A percentile compares a stretch with the other conserved stretches of the same genome.
Conservation (phyloP, 2,329 filamentous ascomycete species). For the Fusarium protoensiforme region DNA sequence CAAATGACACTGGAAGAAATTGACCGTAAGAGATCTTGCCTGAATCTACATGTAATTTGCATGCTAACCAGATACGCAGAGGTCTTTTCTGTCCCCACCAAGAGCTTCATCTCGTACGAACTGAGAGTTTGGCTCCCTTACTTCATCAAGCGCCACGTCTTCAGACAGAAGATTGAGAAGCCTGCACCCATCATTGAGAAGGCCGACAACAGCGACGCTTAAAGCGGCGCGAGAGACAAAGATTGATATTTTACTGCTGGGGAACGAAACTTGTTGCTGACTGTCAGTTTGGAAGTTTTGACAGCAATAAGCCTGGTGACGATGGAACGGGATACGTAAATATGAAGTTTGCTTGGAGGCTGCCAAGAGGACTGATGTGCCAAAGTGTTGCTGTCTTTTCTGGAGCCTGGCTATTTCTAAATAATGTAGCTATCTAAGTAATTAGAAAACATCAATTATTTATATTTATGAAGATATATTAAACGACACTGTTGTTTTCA, state of each 20-base stretch:
- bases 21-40: neutral
- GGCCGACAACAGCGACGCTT: conserved; percentile 4
- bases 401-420: neutral
- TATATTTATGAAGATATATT: no score
- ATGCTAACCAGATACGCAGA: neutral
- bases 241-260: neutral
- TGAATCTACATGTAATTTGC: no score
- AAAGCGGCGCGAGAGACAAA: neutral
- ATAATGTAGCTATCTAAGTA: neutral
- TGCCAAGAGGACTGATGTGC: neutral
- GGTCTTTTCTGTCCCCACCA: conserved; percentile 19
- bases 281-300: neutral
- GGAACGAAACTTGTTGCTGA: neutral
- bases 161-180: conserved; percentile 46
- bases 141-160: conserved; percentile 52
- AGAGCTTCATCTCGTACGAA: conserved; percentile 47
- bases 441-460: neutral
- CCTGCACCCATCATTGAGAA: conserved; percentile 47
- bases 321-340: neutral
- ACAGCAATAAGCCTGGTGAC: neutral
- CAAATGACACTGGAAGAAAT: conserved; percentile 50
- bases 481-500: no score
- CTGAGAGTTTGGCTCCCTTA: conserved; percentile 48
- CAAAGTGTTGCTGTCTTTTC: neutral
- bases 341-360: no score